A percentile compares a stretch with the other conserved stretches of the same genome.
phyloP scores from a whole-genome alignment of 345 rosid genomes.

The Populus euphratica region DNA sequence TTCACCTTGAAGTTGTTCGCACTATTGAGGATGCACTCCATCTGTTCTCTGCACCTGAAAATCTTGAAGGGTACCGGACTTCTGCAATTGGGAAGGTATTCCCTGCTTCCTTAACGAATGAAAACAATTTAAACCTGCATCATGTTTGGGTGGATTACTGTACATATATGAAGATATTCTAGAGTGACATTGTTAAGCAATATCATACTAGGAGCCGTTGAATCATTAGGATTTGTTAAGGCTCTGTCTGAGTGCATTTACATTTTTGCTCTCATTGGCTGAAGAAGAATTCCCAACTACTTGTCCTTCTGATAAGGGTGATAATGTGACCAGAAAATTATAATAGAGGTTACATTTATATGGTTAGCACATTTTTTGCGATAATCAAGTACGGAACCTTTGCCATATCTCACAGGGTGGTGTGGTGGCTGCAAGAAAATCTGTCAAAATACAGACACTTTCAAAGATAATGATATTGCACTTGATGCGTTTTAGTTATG shows the following conservation, averaged over 20 bases:
- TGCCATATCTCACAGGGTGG: conserved; percentile 51
- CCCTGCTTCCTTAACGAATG: neutral
- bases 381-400: neutral
- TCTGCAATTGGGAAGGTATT: conserved; percentile 78
- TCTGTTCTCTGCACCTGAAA: conserved; percentile 70
- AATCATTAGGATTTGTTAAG: too few relatives aligned
- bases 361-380: neutral
- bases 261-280: too few relatives aligned
- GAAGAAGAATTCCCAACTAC: neutral
- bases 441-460: conserved; percentile 70
- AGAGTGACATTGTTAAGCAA: neutral
- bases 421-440: conserved; percentile 78
- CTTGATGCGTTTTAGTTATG: conserved; percentile 88
- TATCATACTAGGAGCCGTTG: neutral
- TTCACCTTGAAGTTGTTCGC: conserved; percentile 62
- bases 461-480: conserved; percentile 91
- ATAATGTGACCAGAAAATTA: neutral
- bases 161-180: neutral
- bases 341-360: neutral
- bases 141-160: neutral
- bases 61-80: conserved; percentile 84
- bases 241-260: neutral
- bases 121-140: neutral
- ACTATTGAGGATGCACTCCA: conserved; percentile 82
- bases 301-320: neutral